Evolutionary conservation across 805 yeast genomes (phyloP), one percentile per base, ranked within the genome.

Genomic region (Sugiyamaella mastotermitis): DNA sequence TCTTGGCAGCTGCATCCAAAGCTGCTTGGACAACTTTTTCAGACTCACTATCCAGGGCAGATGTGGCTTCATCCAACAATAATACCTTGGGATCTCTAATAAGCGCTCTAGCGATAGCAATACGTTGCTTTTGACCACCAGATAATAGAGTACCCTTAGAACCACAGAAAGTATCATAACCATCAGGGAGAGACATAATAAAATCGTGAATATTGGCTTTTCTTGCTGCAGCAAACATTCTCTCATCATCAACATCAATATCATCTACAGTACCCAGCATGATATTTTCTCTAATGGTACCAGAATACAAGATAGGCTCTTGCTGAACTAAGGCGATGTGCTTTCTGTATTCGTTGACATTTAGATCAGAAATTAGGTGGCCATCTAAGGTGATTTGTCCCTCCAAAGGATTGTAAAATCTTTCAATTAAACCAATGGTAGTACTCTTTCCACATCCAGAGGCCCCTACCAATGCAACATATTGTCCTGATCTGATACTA

Each of bases 71-170:
- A 50, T 80, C 87, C 41, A 80, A 61, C 7, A 80, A 68, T 49
- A 80, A 61, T n/a, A 80, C 67, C 29, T 72, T 64, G 3, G 88
- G 87, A 41, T 73, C 68, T 44, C 82, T 76, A 42, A 80, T 73
- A 45, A 80, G 62, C 1, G 84, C 84, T 43, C 88, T 64, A 0
- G 87, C 87, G 57, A 80, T 77, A 4, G 87, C 86, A 28, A 80
- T 65, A 49, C 86, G 69, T 60, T 80, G 88, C 55, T 80, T 79
- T 55, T 80, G 88, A 6, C 88, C 88, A 29, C 87, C 87, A 4
- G 83, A 76, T 18, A 80, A 56, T 20, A 75, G 60, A 1, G 78
- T 69, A 1, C 82, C 81, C 31, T 76, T 62, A 9, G 72, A 57
- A 1, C 80, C 80, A 35, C 74, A 70, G 16, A 65, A 58, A 0